Evolutionary conservation across 768 basidiomycete genomes (phyloP).

Genomic region (Tricholoma bakamatsutake): DNA sequence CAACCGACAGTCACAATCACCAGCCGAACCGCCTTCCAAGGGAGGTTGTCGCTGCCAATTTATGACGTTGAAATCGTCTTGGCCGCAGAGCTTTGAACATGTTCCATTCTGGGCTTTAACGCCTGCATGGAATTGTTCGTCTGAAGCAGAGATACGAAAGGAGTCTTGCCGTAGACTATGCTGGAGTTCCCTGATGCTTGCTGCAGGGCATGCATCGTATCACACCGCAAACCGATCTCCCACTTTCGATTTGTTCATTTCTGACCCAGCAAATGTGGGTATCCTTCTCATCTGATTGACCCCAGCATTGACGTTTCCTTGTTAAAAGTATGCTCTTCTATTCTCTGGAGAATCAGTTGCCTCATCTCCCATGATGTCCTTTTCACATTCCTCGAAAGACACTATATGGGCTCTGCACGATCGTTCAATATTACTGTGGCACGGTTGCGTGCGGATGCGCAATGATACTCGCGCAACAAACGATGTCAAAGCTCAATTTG

Average conservation of each 20-base stretch:
- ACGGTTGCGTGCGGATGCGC: constrained; percentile 62
- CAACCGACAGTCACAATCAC: constrained; percentile 2
- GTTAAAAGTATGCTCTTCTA: constrained; percentile 57
- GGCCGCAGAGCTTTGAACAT: constrained; percentile 44
- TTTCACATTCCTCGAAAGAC: constrained; percentile 43
- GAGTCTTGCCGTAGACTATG: constrained; percentile 69
- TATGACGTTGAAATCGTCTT: constrained; percentile 46
- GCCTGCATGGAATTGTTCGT: constrained; percentile 55
- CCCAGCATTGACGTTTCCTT: constrained; percentile 1
- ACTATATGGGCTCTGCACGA: constrained; percentile 74
- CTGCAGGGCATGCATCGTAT: constrained; percentile 61
- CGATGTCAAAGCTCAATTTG: constrained; percentile 54
- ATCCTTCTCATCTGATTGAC: not conserved
- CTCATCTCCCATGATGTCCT: constrained; percentile 24
- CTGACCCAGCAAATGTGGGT: constrained; percentile 64
- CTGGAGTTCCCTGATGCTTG: constrained; percentile 64
- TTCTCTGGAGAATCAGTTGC: constrained; percentile 67
- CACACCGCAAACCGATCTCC: constrained; percentile 36
- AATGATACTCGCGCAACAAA: constrained; percentile 34
- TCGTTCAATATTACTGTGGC: constrained; percentile 67
- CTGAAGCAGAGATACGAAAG: constrained; percentile 59
- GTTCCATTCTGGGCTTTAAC: constrained; percentile 60
- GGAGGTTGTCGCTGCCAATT: constrained; percentile 40
- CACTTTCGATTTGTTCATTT: constrained; percentile 47
- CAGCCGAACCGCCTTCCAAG: constrained; percentile 11